Conservation (phyloP, 306 rosid genomes). For the Vigna unguiculata region DNA sequence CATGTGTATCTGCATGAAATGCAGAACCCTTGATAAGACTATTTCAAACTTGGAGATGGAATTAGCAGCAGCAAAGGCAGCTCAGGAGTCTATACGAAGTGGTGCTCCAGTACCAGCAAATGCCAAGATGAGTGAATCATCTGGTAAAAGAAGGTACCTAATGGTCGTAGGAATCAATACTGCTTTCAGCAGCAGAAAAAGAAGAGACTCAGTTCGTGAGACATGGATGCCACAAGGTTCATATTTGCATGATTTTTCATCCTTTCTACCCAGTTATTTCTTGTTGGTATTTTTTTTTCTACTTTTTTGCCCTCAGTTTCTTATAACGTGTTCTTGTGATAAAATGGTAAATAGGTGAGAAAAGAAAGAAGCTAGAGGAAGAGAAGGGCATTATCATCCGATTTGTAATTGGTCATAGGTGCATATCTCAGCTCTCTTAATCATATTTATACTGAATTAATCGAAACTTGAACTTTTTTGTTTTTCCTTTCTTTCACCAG, state of each 20-base stretch:
- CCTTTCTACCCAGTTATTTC: conserved; percentile 26
- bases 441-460: conserved; percentile 29
- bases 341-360: conserved; percentile 69
- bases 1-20: conserved; percentile 31
- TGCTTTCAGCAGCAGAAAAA: conserved; percentile 96
- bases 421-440: conserved; percentile 21
- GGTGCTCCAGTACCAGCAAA: conserved; percentile 77
- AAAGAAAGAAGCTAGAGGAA: conserved; percentile 91
- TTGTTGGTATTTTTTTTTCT: neutral
- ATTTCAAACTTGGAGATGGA: conserved; percentile 92
- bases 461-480: conserved; percentile 6
- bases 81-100: conserved; percentile 74
- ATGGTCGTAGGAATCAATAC: conserved; percentile 97
- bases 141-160: conserved; percentile 66
- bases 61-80: conserved; percentile 85
- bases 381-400: conserved; percentile 95
- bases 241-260: conserved; percentile 2
- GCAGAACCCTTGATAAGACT: conserved; percentile 86
- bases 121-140: conserved; percentile 51
- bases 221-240: conserved; percentile 98
- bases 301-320: conserved; percentile 30
- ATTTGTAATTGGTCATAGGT: conserved; percentile 98
- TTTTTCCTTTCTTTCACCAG: conserved; percentile 49
- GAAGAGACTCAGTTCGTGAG: conserved; percentile 95
- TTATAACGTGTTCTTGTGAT: conserved; percentile 46